Conservation (phyloP, 106 monocot genomes). For the Platanthera zijinensis region DNA sequence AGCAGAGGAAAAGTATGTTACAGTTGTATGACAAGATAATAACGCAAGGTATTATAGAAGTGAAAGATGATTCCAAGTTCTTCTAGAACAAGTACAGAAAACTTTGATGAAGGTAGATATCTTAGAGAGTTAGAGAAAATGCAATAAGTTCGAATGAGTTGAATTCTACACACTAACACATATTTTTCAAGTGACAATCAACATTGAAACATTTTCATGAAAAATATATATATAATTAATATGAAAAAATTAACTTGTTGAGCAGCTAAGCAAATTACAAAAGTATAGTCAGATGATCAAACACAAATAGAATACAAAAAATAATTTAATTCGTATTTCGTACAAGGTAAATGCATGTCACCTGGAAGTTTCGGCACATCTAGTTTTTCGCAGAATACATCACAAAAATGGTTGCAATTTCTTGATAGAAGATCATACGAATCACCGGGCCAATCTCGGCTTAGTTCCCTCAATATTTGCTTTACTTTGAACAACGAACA, state of each 20-base stretch:
- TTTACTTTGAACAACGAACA: slow-evolving; percentile 53
- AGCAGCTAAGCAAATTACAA: neutral
- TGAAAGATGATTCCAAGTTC: neutral
- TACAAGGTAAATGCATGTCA: slow-evolving; percentile 11
- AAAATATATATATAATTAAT: neutral
- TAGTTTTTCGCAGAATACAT: slow-evolving; percentile 68
- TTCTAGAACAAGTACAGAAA: neutral
- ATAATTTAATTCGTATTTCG: neutral
- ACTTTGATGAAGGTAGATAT: neutral
- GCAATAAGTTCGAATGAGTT: neutral
- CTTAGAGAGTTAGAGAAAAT: neutral
- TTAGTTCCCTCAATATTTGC: slow-evolving; percentile 76
- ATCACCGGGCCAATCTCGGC: slow-evolving; percentile 79
- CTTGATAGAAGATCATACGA: slow-evolving; percentile 81
- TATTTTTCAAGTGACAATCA: neutral
- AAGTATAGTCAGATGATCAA: neutral
- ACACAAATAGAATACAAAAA: neutral
- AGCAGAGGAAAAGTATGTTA: neutral
- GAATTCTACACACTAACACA: neutral
- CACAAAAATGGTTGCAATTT: slow-evolving; percentile 98
- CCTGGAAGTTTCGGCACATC: slow-evolving; percentile 84
- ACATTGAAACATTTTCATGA: neutral
- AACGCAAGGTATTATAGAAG: neutral
- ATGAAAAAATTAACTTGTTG: neutral
- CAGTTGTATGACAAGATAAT: neutral